Evolutionary conservation across 345 rosid genomes (phyloP).

Genomic region (Ricinus communis): DNA sequence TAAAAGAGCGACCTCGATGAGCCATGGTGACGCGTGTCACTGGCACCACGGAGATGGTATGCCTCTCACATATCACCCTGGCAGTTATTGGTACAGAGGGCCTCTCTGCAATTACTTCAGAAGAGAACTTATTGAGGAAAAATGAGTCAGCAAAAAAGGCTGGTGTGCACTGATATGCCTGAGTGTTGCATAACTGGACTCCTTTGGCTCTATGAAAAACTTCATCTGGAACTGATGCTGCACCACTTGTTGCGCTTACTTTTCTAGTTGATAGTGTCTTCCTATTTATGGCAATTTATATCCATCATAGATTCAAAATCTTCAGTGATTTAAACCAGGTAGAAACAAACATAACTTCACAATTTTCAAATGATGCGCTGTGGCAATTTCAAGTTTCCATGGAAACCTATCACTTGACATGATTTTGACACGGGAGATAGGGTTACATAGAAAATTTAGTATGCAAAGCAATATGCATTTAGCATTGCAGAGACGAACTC

Average conservation of each 20-base stretch:
- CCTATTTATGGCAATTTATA: slow-evolving; percentile 42
- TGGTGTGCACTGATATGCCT: slow-evolving; percentile 85
- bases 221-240: slow-evolving; percentile 93
- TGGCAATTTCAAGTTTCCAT: too few species aligned
- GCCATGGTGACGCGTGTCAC: slow-evolving; percentile 87
- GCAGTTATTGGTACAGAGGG: slow-evolving; percentile 67
- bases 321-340: too few species aligned
- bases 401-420: too few species aligned
- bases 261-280: slow-evolving; percentile 74
- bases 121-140: slow-evolving; percentile 87
- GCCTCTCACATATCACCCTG: slow-evolving; percentile 87
- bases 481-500: not conserved
- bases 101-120: slow-evolving; percentile 78
- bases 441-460: not conserved
- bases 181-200: slow-evolving; percentile 89
- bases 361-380: too few species aligned
- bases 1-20: slow-evolving; percentile 66
- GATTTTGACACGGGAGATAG: not conserved
- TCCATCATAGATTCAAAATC: too few species aligned
- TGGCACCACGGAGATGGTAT: slow-evolving; percentile 80
- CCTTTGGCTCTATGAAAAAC: slow-evolving; percentile 91
- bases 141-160: slow-evolving; percentile 91
- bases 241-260: slow-evolving; percentile 84
- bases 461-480: not conserved
- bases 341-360: too few species aligned